Percentiles rank a stretch among this genome's conserved stretches.
Evolutionary conservation across 345 rosid species (phyloP).

Genomic region (Conringia planisiliqua): DNA sequence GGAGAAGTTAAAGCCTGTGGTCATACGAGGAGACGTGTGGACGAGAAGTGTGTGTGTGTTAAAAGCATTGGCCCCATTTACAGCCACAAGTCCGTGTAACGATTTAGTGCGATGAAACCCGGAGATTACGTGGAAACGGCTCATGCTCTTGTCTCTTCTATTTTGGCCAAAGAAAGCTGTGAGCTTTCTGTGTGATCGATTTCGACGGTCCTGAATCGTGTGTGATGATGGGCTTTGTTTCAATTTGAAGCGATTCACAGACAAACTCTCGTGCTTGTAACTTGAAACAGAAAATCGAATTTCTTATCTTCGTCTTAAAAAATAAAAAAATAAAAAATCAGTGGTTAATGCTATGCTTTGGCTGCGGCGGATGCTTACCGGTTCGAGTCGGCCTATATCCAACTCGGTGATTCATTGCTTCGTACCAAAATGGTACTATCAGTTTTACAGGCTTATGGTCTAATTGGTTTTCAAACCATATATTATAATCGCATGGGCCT

Average conservation of each 20-base stretch:
- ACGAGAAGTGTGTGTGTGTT: background rate
- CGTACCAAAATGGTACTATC: background rate
- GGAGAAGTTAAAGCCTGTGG: slow-evolving; percentile 10
- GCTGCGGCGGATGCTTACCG: background rate
- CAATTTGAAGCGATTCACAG: too few species aligned
- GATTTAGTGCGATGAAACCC: background rate
- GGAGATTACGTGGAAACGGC: slow-evolving; percentile 6
- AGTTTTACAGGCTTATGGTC: background rate
- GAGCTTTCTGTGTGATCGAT: background rate
- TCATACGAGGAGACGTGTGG: slow-evolving; percentile 9
- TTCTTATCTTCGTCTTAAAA: too few species aligned
- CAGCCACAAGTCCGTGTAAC: slow-evolving; percentile 3
- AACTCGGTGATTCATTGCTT: background rate
- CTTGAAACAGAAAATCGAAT: too few species aligned
- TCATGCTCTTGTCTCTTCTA: background rate
- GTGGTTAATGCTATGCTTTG: too few species aligned
- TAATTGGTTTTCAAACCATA: background rate
- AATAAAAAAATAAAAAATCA: too few species aligned
- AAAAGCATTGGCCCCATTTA: slow-evolving; percentile 6
- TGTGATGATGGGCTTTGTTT: too few species aligned
- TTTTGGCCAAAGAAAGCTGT: background rate
- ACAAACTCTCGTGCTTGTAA: too few species aligned
- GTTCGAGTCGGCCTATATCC: background rate
- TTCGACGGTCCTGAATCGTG: background rate
- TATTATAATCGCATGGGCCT: background rate